A percentile compares a stretch with the other conserved stretches of the same genome.
phyloP scores from a whole-genome alignment of 129 eudicot genomes.

The Flaveria sonorensis region DNA sequence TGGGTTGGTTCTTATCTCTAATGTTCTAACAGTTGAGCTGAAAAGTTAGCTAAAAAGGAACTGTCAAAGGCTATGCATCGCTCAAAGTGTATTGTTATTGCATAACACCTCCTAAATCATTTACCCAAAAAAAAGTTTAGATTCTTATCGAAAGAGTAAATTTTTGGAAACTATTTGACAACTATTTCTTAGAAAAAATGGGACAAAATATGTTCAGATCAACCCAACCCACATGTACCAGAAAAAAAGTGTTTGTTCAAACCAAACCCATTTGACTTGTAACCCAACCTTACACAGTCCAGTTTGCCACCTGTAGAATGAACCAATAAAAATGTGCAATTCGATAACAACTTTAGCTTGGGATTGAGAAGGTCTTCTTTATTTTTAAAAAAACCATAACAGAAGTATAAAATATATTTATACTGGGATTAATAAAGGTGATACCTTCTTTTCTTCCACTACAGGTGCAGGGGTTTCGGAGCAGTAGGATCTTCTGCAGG shows the following conservation, averaged over 20 bases:
- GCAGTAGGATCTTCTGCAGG: slow-evolving; percentile 77
- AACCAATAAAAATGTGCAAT: slow-evolving; percentile 1
- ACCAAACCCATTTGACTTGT: background rate
- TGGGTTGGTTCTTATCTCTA: background rate
- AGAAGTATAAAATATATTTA: background rate
- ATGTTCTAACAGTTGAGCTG: background rate
- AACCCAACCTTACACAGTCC: background rate
- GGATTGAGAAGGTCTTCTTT: background rate
- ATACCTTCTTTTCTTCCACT: slow-evolving; percentile 89
- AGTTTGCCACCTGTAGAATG: background rate
- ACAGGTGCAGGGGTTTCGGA: slow-evolving; percentile 71
- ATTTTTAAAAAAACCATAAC: background rate
- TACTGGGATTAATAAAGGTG: background rate
- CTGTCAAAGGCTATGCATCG: background rate
- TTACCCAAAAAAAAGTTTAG: background rate
- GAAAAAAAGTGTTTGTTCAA: background rate
- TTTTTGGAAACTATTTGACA: background rate
- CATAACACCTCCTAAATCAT: background rate
- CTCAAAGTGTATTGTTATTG: background rate
- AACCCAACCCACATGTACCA: background rate
- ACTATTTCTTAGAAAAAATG: background rate
- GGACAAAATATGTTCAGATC: background rate
- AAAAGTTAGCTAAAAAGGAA: background rate
- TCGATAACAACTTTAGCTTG: slow-evolving; percentile 11
- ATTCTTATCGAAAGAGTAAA: background rate